Conservation (phyloP, 192 early-diverging fungal species). For the Coemansia sp. region DNA sequence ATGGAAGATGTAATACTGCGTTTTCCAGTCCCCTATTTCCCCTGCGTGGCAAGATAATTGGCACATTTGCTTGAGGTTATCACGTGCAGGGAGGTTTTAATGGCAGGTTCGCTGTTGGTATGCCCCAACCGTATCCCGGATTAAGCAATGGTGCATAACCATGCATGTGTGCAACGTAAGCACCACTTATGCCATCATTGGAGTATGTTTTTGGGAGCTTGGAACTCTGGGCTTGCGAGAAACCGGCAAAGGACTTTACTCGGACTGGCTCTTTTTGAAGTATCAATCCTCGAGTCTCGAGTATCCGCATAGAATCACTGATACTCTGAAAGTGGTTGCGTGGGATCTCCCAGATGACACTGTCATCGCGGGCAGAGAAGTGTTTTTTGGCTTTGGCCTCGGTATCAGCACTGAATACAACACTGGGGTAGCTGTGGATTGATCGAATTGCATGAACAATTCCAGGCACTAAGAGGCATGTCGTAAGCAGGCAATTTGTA, state of each 20-base stretch:
- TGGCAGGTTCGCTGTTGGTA: background rate
- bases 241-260: conserved; percentile 21
- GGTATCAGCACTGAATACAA: conserved; percentile 24
- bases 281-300: conserved; percentile 20
- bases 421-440: conserved; percentile 39
- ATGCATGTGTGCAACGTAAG: conserved; percentile 39
- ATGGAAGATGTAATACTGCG: background rate
- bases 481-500: conserved; percentile 36
- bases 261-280: conserved; percentile 16
- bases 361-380: conserved; percentile 18
- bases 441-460: conserved; percentile 34
- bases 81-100: background rate
- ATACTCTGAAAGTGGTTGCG: conserved; percentile 41
- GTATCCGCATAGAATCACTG: conserved; percentile 29
- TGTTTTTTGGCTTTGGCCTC: conserved; percentile 12
- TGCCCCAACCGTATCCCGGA: conserved; percentile 38
- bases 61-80: background rate
- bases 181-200: background rate
- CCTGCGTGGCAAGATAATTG: background rate
- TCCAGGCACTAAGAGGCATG: conserved; percentile 32
- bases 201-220: conserved; percentile 10
- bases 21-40: background rate
- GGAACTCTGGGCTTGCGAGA: conserved; percentile 21
- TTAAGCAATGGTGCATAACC: conserved; percentile 42
- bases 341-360: conserved; percentile 48